A percentile compares a stretch with the other conserved stretches of the same genome.
These are phyloP conservation scores for Lagenaria siceraria DNA, from an alignment of 306 rosid species.

Conservation along the genomic window DNA sequence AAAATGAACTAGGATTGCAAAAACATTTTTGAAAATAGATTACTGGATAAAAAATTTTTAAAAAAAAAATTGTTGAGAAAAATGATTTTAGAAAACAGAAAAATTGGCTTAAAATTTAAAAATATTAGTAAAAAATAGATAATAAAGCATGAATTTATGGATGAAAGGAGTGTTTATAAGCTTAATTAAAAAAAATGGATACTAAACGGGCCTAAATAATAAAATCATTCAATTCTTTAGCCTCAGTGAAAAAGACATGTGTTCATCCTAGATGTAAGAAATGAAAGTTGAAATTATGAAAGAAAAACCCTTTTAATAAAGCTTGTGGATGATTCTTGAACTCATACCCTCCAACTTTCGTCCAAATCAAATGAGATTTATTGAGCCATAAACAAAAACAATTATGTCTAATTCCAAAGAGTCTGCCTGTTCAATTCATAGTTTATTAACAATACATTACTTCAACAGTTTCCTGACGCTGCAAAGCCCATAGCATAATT, in stretches of 20 bases:
- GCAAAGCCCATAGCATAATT: neutral
- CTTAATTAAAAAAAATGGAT: too few relatives aligned
- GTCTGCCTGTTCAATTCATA: neutral
- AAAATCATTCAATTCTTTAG: neutral
- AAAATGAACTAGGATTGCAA: neutral
- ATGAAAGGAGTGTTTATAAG: too few relatives aligned
- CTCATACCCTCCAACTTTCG: neutral
- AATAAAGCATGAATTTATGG: too few relatives aligned
- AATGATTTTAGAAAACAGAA: neutral
- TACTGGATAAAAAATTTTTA: neutral
- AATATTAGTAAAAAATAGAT: too few relatives aligned
- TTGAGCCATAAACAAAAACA: neutral
- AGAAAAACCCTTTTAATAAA: neutral
- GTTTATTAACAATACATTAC: neutral
- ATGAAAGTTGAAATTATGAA: neutral
- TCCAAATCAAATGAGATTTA: neutral
- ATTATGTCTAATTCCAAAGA: neutral
- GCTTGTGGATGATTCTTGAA: neutral
- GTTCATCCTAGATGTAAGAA: neutral
- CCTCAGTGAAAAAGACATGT: neutral
- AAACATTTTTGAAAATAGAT: neutral
- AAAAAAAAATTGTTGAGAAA: neutral
- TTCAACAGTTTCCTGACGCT: neutral
- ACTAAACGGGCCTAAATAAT: neutral
- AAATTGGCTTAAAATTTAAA: neutral